Conservation (phyloP, 192 early-diverging fungal genomes). For the Backusella tarrabulga region DNA sequence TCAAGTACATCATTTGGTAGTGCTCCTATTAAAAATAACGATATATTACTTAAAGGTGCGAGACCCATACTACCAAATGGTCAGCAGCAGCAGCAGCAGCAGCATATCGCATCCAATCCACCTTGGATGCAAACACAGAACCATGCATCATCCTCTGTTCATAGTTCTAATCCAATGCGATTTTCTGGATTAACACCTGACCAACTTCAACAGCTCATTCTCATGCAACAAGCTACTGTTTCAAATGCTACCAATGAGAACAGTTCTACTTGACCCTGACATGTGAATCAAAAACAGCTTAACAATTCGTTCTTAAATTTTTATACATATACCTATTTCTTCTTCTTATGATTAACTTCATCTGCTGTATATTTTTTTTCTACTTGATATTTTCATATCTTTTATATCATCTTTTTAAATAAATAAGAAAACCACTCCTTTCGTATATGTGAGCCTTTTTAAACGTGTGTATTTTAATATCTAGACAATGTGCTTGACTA, state of each 20-base stretch:
- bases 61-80: not conserved
- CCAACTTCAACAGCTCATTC: slow-evolving; percentile 3
- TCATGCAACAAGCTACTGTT: slow-evolving; percentile 8
- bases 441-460: no score
- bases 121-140: slow-evolving; percentile 15
- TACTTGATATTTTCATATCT: no score
- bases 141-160: not conserved
- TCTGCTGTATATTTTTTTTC: no score
- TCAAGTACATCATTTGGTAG: not conserved
- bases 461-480: no score
- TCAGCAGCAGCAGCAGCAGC: not conserved
- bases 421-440: no score
- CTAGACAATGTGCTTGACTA: no score
- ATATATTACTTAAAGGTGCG: not conserved
- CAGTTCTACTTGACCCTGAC: not conserved
- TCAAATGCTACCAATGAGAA: not conserved
- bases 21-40: not conserved
- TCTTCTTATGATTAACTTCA: no score
- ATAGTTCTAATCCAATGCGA: not conserved
- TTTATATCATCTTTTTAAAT: no score
- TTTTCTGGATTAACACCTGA: not conserved
- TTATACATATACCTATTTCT: not conserved
- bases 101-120: not conserved
- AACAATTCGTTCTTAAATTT: not conserved
- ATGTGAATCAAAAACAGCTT: not conserved